phyloP scores from a whole-genome alignment of 176 grass and related monocot genomes.

The Bolboschoenus planiculmis region DNA sequence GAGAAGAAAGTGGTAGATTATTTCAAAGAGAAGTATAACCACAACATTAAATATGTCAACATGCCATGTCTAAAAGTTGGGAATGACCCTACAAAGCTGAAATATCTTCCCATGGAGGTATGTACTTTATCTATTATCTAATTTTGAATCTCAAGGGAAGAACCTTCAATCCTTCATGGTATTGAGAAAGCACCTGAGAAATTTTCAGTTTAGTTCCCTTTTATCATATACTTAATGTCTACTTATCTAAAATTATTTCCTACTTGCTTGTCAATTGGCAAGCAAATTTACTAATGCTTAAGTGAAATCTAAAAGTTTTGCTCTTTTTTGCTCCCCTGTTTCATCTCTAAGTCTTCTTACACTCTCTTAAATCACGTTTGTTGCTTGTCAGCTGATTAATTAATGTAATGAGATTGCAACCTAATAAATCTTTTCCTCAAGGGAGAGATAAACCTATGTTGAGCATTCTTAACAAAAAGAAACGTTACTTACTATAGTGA shows the following conservation, averaged over 20 bases:
- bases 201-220: not conserved
- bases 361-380: no score
- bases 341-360: no score
- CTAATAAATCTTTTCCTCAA: not conserved
- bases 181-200: not conserved
- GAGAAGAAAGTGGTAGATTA: constrained; percentile 31
- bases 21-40: constrained; percentile 45
- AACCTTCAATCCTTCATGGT: not conserved
- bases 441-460: not conserved
- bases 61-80: constrained; percentile 67
- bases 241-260: not conserved
- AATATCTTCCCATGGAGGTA: constrained; percentile 83
- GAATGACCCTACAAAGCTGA: constrained; percentile 34
- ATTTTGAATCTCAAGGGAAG: not conserved
- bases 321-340: no score
- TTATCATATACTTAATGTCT: not conserved
- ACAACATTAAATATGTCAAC: constrained; percentile 30
- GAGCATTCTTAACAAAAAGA: not conserved
- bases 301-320: no score
- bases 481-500: no score
- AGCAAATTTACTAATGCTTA: not conserved
- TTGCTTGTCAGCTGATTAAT: no score
- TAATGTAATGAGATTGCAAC: no score
- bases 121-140: not conserved
- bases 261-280: not conserved